These are phyloP conservation scores for Trametes meyenii DNA, from an alignment of 768 basidiomycete species.

Conservation along the genomic window DNA sequence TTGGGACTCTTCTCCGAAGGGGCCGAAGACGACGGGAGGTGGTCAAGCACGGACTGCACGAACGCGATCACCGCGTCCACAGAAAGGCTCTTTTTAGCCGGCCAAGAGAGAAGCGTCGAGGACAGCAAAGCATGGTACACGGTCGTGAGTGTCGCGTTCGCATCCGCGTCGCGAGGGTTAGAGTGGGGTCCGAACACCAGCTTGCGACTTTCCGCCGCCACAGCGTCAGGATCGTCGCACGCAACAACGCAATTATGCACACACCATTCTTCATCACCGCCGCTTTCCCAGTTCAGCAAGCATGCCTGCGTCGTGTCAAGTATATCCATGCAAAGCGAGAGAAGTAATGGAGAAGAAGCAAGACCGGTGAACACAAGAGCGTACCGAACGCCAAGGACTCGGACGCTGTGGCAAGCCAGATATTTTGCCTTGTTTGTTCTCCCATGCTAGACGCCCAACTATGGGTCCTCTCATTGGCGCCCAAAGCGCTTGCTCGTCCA, in stretches of 20 bases:
- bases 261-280: conserved; percentile 68
- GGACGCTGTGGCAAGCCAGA: background rate
- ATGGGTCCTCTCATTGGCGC: background rate
- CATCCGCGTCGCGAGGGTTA: conserved; percentile 55
- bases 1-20: conserved; percentile 42
- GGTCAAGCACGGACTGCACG: conserved; percentile 59
- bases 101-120: conserved; percentile 60
- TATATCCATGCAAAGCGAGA: conserved; percentile 54
- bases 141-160: conserved; percentile 60
- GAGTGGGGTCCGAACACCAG: conserved; percentile 63
- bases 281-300: conserved; percentile 56
- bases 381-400: background rate
- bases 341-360: conserved; percentile 8
- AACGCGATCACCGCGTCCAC: conserved; percentile 60
- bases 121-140: conserved; percentile 70
- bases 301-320: conserved; percentile 53
- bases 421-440: conserved; percentile 15
- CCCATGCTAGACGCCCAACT: background rate
- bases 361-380: conserved; percentile 9
- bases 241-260: conserved; percentile 28
- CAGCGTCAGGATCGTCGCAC: conserved; percentile 16
- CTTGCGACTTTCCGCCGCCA: conserved; percentile 50
- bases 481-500: background rate
- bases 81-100: conserved; percentile 49
- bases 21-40: conserved; percentile 62